A percentile compares a stretch with the other conserved stretches of the same genome.
phyloP scores from a whole-genome alignment of 805 yeast genomes.

The Zygosaccharomyces kombuchaensis region DNA sequence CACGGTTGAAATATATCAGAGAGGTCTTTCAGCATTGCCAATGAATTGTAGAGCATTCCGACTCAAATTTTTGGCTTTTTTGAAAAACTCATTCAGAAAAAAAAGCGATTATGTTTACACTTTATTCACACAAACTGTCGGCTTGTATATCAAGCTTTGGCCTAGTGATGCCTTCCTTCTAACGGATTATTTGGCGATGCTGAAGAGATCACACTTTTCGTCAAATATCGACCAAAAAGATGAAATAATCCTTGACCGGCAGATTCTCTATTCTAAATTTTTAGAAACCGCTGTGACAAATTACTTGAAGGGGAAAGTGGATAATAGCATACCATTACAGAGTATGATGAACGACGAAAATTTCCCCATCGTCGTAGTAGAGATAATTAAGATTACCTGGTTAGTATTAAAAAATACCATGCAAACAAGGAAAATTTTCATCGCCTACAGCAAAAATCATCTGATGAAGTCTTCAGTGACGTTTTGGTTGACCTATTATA shows the following conservation, averaged over 20 bases:
- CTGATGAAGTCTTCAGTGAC: conserved; percentile 38
- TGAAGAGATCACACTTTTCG: conserved; percentile 23
- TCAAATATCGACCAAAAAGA: conserved; percentile 18
- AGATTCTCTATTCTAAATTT: conserved; percentile 21
- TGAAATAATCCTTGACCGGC: conserved; percentile 22
- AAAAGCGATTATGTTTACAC: conserved; percentile 15
- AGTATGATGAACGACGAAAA: conserved; percentile 40
- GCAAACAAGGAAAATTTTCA: conserved; percentile 34
- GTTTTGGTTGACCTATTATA: conserved; percentile 57
- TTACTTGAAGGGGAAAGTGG: conserved; percentile 23
- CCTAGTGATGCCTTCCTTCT: conserved; percentile 19
- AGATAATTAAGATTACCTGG: conserved; percentile 34
- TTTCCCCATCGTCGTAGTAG: conserved; percentile 37
- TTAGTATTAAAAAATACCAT: conserved; percentile 28
- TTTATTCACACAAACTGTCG: conserved; percentile 13
- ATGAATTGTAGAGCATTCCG: conserved; percentile 19
- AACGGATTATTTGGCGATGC: conserved; percentile 21
- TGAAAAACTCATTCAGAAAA: conserved; percentile 14
- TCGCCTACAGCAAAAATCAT: conserved; percentile 24
- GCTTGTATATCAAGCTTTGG: conserved; percentile 15
- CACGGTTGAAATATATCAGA: conserved; percentile 44
- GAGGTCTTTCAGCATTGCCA: conserved; percentile 46
- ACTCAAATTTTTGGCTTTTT: conserved; percentile 16
- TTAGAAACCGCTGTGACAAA: conserved; percentile 23
- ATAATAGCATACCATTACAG: conserved; percentile 26